A percentile compares a stretch with the other conserved stretches of the same genome.
Conservation (phyloP, 2,329 filamentous ascomycete genomes). For the Cladorrhinum sp. region DNA sequence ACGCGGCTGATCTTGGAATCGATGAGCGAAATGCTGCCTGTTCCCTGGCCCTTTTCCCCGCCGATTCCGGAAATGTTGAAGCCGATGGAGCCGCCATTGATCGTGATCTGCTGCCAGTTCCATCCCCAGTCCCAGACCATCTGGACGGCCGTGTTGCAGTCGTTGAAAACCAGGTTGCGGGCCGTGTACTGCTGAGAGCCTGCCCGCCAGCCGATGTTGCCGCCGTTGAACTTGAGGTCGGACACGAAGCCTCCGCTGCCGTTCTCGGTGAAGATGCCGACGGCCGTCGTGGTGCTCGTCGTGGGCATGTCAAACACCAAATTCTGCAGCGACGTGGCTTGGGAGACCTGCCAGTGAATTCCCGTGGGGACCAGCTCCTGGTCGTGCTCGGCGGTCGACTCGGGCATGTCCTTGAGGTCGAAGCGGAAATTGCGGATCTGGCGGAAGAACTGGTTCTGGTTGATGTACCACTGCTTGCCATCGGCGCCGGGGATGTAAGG, state of each 20-base stretch:
- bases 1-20: too few relatives aligned
- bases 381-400: not conserved
- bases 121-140: not conserved
- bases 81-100: not conserved
- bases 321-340: slow-evolving; percentile 50
- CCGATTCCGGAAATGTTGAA: not conserved
- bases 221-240: not conserved
- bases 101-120: not conserved
- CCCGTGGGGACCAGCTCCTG: too few relatives aligned
- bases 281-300: too few relatives aligned
- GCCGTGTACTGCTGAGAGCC: too few relatives aligned
- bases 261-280: too few relatives aligned
- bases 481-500: too few relatives aligned
- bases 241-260: slow-evolving; percentile 52
- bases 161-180: too few relatives aligned
- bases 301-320: slow-evolving; percentile 44
- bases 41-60: too few relatives aligned
- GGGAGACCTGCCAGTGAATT: slow-evolving; percentile 28
- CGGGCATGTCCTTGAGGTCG: slow-evolving; percentile 1
- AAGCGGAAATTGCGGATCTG: slow-evolving; percentile 16
- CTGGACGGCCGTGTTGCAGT: not conserved
- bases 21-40: too few relatives aligned
- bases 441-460: slow-evolving; percentile 16
- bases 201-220: not conserved
- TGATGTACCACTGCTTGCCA: slow-evolving; percentile 16